A percentile compares a stretch with the other conserved stretches of the same genome.
phyloP scores from a whole-genome alignment of 2,329 filamentous ascomycete genomes.

The Fusarium buxicola region DNA sequence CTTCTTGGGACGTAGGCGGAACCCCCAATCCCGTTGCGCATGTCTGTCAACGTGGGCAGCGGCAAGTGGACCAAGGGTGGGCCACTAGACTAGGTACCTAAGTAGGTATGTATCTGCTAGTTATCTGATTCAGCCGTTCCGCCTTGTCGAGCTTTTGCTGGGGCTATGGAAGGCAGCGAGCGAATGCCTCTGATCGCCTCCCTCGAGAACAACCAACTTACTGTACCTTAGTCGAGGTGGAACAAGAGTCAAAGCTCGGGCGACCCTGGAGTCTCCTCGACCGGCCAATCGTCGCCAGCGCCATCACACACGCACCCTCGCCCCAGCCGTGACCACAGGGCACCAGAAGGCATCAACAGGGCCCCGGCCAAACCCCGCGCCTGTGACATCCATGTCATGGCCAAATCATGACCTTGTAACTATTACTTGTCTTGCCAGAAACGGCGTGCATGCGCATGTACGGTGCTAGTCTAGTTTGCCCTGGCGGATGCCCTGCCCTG shows the following conservation, averaged over 20 bases:
- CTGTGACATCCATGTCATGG: slow-evolving; percentile 1
- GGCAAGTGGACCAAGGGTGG: slow-evolving; percentile 29
- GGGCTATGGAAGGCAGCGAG: too few species aligned
- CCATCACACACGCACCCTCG: slow-evolving; percentile 29
- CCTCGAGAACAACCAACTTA: too few species aligned
- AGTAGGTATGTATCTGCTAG: too few species aligned
- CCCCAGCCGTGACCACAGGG: slow-evolving; percentile 15
- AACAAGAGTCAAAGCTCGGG: slow-evolving; percentile 13
- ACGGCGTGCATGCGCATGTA: too few species aligned
- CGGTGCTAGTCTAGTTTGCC: slow-evolving; percentile 38
- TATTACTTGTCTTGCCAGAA: too few species aligned
- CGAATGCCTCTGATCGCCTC: slow-evolving; percentile 24
- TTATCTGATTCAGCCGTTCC: slow-evolving; percentile 11
- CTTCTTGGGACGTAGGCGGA: background rate
- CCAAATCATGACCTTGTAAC: too few species aligned
- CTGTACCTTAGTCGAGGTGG: too few species aligned
- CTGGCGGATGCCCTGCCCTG: slow-evolving; percentile 29
- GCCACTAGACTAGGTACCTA: too few species aligned
- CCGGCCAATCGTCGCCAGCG: slow-evolving; percentile 23
- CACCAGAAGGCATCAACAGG: slow-evolving; percentile 6
- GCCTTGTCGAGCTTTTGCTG: slow-evolving; percentile 2
- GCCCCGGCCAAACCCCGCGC: slow-evolving; percentile 4
- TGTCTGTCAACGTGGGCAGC: slow-evolving; percentile 32
- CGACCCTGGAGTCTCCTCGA: slow-evolving; percentile 6
- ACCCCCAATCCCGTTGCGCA: slow-evolving; percentile 38